Base-by-base conservation (phyloP, 345 rosid species). In the Linum trigynum region DNA sequence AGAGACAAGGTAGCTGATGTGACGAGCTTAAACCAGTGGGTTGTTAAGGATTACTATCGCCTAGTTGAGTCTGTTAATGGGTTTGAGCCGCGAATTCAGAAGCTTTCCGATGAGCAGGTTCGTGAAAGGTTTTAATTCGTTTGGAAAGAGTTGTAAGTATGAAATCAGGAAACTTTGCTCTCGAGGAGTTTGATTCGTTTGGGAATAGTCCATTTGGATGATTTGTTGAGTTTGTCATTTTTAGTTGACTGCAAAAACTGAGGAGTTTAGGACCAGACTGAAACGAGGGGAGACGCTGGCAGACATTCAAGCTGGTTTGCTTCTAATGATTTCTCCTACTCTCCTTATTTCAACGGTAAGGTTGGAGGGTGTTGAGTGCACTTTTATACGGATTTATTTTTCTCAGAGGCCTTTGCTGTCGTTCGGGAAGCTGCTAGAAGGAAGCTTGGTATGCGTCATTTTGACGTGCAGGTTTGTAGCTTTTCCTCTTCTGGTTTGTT, bases 381-480 rank as follows among this genome's bases (percentile, higher is more conserved):
- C n/a, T 68, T n/a, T 7, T 56, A 16, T 50, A 39, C 35, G 50
- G 32, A 23, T 23, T 23, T 23, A 11, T 59, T 56, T 15, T 63
- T 37, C 39, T 74, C 77, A 89, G 98, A 89, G 81, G 96, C 90
- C 6, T 89, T 87, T 83, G 87, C 95, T 3, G 95, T 89, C 71
- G 98, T 89, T 70, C 98, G 98, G 53, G 96, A 89, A 81, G 96
- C 98, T 73, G 97, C 96, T 57, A 87, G 71, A 71, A 86, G 98
- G 84, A 92, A 87, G 68, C 96, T 92, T 80, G 97, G 95, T 51
- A 92, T 92, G 98, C 96, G 98, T 72, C 98, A 92, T 81, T 92
- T 92, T 83, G 96, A 92, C 57, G 98, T 92, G 78, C 98, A 89
- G 98, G 98, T 89, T 72, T 63, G 56, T 62, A 40, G 15, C 55